Conservation (phyloP, 208 protist genomes). For the Acanthamoeba triangularis region DNA sequence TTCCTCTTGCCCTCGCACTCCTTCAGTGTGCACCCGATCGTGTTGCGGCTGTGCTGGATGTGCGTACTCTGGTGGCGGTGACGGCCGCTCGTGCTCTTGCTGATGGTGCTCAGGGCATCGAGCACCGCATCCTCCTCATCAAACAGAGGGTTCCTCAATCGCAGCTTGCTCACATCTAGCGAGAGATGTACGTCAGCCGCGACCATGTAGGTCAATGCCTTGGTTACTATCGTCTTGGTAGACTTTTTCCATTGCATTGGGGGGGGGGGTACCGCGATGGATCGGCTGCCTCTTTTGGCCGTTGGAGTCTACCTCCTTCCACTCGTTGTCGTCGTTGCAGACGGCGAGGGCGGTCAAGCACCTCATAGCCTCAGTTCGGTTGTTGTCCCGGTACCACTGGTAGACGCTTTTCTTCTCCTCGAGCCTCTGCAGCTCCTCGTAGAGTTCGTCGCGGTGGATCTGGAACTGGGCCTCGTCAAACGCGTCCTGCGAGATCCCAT, state of each 20-base stretch:
- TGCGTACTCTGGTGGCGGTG: too few species aligned
- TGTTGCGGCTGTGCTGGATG: too few species aligned
- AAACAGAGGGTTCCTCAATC: too few species aligned
- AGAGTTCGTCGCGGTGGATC: neutral
- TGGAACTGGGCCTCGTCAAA: neutral
- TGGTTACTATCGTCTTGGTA: too few species aligned
- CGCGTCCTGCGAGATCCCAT: neutral
- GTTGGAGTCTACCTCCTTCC: neutral
- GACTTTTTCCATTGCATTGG: neutral
- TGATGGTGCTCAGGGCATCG: too few species aligned
- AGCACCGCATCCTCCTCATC: too few species aligned
- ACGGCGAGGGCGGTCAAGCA: neutral
- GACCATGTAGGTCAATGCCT: too few species aligned
- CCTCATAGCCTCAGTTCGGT: neutral
- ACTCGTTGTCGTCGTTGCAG: neutral
- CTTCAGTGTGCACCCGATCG: neutral
- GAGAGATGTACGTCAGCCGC: too few species aligned
- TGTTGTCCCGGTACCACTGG: neutral
- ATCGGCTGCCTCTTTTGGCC: neutral
- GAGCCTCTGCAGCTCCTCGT: neutral
- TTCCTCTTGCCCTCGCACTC: neutral
- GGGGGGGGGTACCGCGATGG: neutral
- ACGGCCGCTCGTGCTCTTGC: too few species aligned
- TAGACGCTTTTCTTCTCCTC: neutral
- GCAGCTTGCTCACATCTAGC: too few species aligned